Base-by-base conservation (phyloP, 164 flowering plant species). In the Berberis thunbergii region DNA sequence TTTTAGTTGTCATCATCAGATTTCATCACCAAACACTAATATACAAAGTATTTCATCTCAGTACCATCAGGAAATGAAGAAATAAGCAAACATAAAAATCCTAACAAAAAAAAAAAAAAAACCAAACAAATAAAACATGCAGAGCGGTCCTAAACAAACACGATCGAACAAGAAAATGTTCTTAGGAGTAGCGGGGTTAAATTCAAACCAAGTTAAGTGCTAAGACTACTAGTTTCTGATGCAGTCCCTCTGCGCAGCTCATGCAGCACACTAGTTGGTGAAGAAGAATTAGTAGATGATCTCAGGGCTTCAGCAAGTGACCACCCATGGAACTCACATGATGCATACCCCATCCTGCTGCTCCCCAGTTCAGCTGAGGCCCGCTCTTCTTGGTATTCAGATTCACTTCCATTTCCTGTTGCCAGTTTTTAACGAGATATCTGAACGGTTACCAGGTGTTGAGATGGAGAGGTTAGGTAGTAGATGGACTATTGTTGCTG, bases 301-400 rank as follows among this genome's bases (percentile, higher is more conserved):
- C 90, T 71, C 53, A 91, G 69, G 0, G 91, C 96, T 77, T 91
- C 97, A 0, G 94, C 96, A 1, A 91, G 83, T 0, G 96, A 6
- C 96, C 96, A 0, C 91, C 96, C 87, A 83, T 79, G 0, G 83
- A 74, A 49, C 81, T 74, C 63, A 74, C 83, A n/a, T 60, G 80
- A 56, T 72, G 73, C 1, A 77, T 45, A 1, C 77, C 76, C 89
- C 88, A 80, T 26, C 26, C 26, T 9, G 80, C 76, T 0, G 67
- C 13, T 2, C 64, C 75, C 89, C 91, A 86, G 60, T 64, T 75
- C 61, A 74, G 7, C 60, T 40, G 69, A 77, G 0, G n/a, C 74
- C 46, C 66, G 72, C 41, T 50, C 67, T 7, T 63, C 72, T 6
- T 46, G 52, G 9, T 41, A 39, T 0, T 62, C 67, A 0, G 53